Evolutionary conservation across 2,329 filamentous ascomycete genomes (phyloP), one percentile per base, ranked within the genome.

Genomic region (Cordyceps pruinosa): DNA sequence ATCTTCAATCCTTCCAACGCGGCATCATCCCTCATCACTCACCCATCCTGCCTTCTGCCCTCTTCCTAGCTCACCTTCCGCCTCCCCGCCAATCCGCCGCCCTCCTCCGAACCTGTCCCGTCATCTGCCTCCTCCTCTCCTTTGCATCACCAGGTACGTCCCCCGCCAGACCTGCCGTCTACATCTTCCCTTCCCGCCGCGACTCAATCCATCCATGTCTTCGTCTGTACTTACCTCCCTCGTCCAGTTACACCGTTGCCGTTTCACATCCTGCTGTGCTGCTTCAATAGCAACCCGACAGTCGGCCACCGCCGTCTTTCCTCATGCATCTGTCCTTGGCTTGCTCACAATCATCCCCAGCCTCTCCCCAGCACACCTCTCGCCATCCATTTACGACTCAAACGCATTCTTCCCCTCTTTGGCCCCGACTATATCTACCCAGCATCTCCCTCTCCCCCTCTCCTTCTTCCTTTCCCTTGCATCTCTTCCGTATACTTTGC

Each of bases 181-280:
- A 46, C 37, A 23, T 50, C 46, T 44, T 45, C 34, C 23, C 46
- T 28, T 17, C 23, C 28, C 46, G 37, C 45, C 37, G 30, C 26
- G 32, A 23, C 30, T n/a, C n/a, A n/a, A n/a, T n/a, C n/a, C n/a
- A n/a, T n/a, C 46, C 30, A 21, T 34, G 5, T 5, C 30, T 12
- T 50, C 39, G 19, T 26, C 19, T 45, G 6, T 46, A 52, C 53
- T 30, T 44, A 28, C 26, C 28, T 37, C 6, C 25, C 12, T 17
- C 17, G 17, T 30, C 12, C 8, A 57, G 54, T 57, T 50, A 57
- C 54, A 57, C 46, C 30, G 54, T 50, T 50, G 32, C 17, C 32
- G 54, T 57, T 57, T 50, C 54, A 57, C 54, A 57, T 50, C 46
- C 54, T 50, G 54, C 54, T 48, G 46, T 57, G 54, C 15, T 44